Conservation (phyloP, 2,329 filamentous ascomycete species). For the Chrysoporthe cubensis region DNA sequence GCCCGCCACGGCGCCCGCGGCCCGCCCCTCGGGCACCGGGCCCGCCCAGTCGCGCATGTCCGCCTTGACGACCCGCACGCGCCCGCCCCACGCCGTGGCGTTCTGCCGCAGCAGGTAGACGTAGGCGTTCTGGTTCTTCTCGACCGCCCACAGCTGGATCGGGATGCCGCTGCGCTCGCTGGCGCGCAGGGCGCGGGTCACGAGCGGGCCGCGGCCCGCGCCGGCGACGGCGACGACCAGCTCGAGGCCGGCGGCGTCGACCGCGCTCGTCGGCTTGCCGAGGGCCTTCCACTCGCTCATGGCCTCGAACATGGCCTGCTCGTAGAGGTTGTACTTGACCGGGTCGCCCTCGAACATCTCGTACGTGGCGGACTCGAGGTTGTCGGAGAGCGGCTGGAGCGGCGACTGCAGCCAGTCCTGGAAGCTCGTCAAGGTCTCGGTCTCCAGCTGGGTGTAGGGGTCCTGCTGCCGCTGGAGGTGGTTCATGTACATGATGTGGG, state of each 20-base stretch:
- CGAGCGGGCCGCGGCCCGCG: conserved; percentile 88
- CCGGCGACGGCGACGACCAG: conserved; percentile 90
- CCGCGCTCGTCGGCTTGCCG: conserved; percentile 74
- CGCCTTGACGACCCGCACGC: conserved; percentile 87
- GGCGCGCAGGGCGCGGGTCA: conserved; percentile 83
- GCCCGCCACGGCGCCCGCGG: conserved; percentile 45
- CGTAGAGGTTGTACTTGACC: conserved; percentile 97
- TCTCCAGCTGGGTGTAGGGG: conserved; percentile 56
- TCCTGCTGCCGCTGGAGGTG: conserved; percentile 84
- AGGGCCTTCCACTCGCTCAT: conserved; percentile 77
- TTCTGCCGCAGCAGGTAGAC: conserved; percentile 91
- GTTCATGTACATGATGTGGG: conserved; percentile 77
- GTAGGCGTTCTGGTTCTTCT: conserved; percentile 98
- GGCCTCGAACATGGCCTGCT: conserved; percentile 79
- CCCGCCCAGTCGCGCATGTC: conserved; percentile 98
- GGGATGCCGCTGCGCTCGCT: conserved; percentile 75
- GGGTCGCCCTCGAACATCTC: conserved; percentile 99
- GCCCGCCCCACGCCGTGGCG: conserved; percentile 74
- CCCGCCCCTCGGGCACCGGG: conserved; percentile 56
- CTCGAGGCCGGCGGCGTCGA: conserved; percentile 37
- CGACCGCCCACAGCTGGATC: conserved; percentile 88
- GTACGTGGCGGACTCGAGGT: conserved; percentile 95
- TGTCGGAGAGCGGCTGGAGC: conserved; percentile 91
- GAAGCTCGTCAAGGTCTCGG: conserved; percentile 58
- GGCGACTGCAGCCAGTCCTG: conserved; percentile 97